These are phyloP conservation scores for Microsporum canis DNA, from an alignment of 2,329 filamentous ascomycete species.

Conservation along the genomic window DNA sequence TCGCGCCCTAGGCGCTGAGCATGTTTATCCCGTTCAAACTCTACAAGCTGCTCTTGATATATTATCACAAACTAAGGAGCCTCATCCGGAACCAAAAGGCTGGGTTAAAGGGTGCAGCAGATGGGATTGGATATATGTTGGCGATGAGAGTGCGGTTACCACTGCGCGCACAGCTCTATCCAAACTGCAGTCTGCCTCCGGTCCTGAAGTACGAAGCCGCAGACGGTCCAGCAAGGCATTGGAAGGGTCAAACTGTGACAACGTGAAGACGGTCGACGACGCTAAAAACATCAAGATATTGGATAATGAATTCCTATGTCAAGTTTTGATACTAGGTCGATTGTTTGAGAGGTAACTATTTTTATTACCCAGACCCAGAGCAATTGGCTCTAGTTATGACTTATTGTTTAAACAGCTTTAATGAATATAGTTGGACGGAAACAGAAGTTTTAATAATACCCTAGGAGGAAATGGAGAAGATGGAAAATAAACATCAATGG, in stretches of 20 bases:
- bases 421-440: not conserved
- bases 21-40: constrained; percentile 54
- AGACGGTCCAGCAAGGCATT: constrained; percentile 29
- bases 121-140: constrained; percentile 73
- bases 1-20: constrained; percentile 60
- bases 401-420: not conserved
- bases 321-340: constrained; percentile 79
- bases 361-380: not conserved
- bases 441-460: not conserved
- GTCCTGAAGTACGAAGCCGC: constrained; percentile 5
- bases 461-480: not conserved
- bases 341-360: constrained; percentile 49
- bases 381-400: not conserved
- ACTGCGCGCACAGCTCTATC: constrained; percentile 32
- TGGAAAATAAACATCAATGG: not conserved
- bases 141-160: constrained; percentile 49
- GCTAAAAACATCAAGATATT: constrained; percentile 54
- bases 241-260: constrained; percentile 34
- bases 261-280: constrained; percentile 23
- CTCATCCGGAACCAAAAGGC: constrained; percentile 10
- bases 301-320: constrained; percentile 76
- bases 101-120: not conserved
- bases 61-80: constrained; percentile 31
- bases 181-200: constrained; percentile 2
- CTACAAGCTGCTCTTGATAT: constrained; percentile 52